Conservation (phyloP, 805 yeast species). For the Wickerhamiella allomyrinae region DNA sequence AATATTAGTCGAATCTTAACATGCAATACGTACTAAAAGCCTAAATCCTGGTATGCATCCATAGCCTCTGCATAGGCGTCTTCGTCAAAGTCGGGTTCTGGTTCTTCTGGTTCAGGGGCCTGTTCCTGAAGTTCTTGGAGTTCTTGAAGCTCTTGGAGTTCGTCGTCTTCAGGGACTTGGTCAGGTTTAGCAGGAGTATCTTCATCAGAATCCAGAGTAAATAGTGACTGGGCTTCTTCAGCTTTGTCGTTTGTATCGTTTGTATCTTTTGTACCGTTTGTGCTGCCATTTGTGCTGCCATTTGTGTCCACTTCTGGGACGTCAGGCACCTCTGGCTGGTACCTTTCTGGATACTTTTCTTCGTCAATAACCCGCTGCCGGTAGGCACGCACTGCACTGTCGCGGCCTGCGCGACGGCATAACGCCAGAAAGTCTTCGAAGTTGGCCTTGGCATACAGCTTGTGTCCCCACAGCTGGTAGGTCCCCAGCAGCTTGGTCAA, state of each 20-base stretch:
- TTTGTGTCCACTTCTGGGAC: no score
- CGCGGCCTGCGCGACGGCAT: slow-evolving; percentile 35
- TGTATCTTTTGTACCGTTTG: no score
- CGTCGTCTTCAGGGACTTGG: no score
- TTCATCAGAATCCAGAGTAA: no score
- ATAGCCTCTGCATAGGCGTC: slow-evolving; percentile 12
- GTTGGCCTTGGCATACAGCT: slow-evolving; percentile 63
- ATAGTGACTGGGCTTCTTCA: no score
- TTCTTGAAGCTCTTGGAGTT: no score
- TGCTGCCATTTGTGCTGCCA: no score
- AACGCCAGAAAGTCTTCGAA: slow-evolving; percentile 54
- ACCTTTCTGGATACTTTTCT: slow-evolving; percentile 12
- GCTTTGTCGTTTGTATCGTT: no score
- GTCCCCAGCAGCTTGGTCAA: slow-evolving; percentile 35
- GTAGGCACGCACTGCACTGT: slow-evolving; percentile 11
- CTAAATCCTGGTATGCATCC: slow-evolving; percentile 12
- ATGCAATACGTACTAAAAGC: slow-evolving; percentile 6
- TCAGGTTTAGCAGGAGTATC: no score
- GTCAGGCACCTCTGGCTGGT: neutral
- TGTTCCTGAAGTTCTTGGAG: no score
- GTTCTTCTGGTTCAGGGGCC: neutral
- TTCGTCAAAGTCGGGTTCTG: slow-evolving; percentile 4
- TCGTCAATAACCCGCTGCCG: slow-evolving; percentile 12
- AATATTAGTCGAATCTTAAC: neutral
- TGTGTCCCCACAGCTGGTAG: slow-evolving; percentile 67